Evolutionary conservation across 306 rosid genomes (phyloP).

Genomic region (Fragaria iinumae): DNA sequence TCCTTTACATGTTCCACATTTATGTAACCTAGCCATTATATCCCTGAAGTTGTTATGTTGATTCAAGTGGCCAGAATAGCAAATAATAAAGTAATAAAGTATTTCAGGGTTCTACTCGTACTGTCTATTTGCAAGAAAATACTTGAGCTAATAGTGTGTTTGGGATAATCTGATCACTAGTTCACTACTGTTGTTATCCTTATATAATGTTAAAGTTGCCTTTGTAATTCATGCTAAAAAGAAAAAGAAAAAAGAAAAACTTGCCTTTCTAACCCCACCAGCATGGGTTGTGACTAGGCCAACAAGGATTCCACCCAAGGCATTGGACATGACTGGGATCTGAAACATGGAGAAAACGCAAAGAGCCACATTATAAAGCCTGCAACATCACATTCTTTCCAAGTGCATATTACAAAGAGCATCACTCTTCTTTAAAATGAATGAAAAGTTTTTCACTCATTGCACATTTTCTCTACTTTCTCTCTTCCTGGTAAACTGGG

Average conservation of each 20-base stretch:
- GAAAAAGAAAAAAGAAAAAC: not conserved
- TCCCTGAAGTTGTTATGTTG: not conserved
- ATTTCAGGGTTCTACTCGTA: conserved; percentile 10
- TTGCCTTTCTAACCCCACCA: conserved; percentile 97
- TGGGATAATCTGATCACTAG: conserved; percentile 3
- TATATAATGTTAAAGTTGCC: conserved; percentile 45
- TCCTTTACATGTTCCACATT: not conserved
- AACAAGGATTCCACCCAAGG: conserved; percentile 96
- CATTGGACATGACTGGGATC: conserved; percentile 81
- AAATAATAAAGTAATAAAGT: not conserved
- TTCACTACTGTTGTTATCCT: conserved; percentile 7
- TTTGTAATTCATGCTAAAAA: conserved; percentile 37
- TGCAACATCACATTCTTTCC: not conserved
- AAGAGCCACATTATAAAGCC: conserved; percentile 5
- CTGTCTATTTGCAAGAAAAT: not conserved
- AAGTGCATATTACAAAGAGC: not conserved
- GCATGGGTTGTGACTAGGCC: conserved; percentile 87
- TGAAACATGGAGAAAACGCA: conserved; percentile 32
- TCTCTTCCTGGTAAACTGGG: not conserved
- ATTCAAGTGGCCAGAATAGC: not conserved
- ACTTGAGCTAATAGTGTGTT: conserved; percentile 3
- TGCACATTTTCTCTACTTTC: not conserved
- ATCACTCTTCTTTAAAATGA: not conserved
- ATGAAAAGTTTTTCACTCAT: not conserved
- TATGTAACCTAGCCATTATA: not conserved